phyloP scores from a whole-genome alignment of 192 early-diverging fungal species.

The Backusella tarrabulga region DNA sequence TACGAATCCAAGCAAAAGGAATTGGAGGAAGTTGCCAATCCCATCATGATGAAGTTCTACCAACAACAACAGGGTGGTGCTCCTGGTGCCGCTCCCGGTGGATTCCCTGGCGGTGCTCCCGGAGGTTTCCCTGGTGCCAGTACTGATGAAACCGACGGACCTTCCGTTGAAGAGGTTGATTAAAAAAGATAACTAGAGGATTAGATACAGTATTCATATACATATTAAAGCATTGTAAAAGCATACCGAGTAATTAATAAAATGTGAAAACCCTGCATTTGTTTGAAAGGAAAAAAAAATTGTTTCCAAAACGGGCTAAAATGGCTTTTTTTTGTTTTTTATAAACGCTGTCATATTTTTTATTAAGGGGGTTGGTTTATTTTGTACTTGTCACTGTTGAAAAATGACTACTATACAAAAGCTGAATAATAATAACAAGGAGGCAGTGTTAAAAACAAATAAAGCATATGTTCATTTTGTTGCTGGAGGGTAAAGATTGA shows the following conservation, averaged over 20 bases:
- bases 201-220: neutral
- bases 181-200: constrained; percentile 20
- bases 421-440: neutral
- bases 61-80: constrained; percentile 78
- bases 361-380: too few relatives aligned
- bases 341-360: too few relatives aligned
- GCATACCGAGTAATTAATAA: too few relatives aligned
- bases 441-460: constrained; percentile 9
- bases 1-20: constrained; percentile 94
- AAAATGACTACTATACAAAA: neutral
- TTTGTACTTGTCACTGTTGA: neutral
- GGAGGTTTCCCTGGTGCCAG: constrained; percentile 68
- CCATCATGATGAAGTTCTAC: constrained; percentile 98
- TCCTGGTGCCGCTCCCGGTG: constrained; percentile 74
- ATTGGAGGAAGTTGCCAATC: constrained; percentile 91
- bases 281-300: too few relatives aligned
- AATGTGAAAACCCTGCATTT: too few relatives aligned
- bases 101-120: constrained; percentile 74
- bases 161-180: constrained; percentile 26
- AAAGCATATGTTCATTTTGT: constrained; percentile 51
- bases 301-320: too few relatives aligned
- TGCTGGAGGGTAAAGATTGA: constrained; percentile 63
- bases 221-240: neutral
- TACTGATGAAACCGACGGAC: constrained; percentile 13
- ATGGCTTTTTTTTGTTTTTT: too few relatives aligned